Base-by-base conservation (phyloP, 2,329 filamentous ascomycete genomes). In the Pleomassaria siparia region DNA sequence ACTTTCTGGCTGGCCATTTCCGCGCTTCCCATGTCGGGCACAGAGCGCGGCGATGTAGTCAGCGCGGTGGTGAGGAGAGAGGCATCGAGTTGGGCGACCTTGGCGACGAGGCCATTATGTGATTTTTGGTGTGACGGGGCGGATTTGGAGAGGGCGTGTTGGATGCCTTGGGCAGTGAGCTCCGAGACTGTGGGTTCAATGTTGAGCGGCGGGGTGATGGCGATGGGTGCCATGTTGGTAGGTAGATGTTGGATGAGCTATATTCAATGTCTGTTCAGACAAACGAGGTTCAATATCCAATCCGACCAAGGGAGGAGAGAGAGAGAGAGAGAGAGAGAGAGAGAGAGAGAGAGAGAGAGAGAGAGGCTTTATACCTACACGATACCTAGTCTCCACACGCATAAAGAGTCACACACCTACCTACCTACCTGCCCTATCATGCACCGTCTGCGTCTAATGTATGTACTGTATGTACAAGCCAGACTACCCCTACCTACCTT, bases 51-150 rank as follows among this genome's bases (percentile, higher is more conserved):
- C 4, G 63, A 45, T 2, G 59, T 64, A 49, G 71, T 76, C 62
- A 71, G 67, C 45, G 69, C 73, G 48, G 65, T 68, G 47, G 62
- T 66, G 44, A 76, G 67, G 30, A 63, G 67, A 32, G 75, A 76
- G 40, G 75, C 74, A 47, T 77, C 72, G 33, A 78, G 66, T 44
- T 65, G 56, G 24, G 44, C 40, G 40, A 51, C 44, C 21, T 56
- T 48, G 16, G 55, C 22, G 15, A 63, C 66, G 46, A 60, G 54
- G 5, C 21, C 16, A 28, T 21, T 30, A 20, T 36, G 26, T n/a
- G 39, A 15, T 49, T 30, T 43, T n/a, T n/a, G n/a, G n/a, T n/a
- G n/a, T n/a, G n/a, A n/a, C n/a, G n/a, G n/a, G n/a, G n/a, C n/a
- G 15, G 60, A 60, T 43, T 64, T 66, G 18, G 55, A 43, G 25